Base-by-base conservation (phyloP, 2,329 filamentous ascomycete genomes). In the Cladosporium halotolerans region DNA sequence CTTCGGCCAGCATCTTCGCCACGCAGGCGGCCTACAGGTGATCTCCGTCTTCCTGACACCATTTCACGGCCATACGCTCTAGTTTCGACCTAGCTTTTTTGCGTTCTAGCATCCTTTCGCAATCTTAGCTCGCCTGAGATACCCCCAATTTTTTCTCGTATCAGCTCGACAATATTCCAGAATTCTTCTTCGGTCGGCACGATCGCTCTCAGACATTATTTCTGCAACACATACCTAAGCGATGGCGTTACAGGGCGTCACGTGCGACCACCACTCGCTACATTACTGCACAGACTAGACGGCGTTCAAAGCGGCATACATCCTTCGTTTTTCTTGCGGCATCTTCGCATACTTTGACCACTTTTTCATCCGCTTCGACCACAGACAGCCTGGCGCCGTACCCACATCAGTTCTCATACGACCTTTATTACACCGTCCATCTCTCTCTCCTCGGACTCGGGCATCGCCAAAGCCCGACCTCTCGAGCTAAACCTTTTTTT, bases 1-100 rank as follows among this genome's bases (percentile, higher is more conserved):
- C 89, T 31, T 83, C 89, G 9, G 86, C 88, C 5, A 90, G 86
- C 71, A 90, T 91, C 60, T 86, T 88, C 76, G 85, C 86, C 50
- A 85, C 85, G 50, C 81, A 86, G 58, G 84, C 79, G 31, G 60
- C 62, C 14, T 68, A 63, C 51, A 61, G 62, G 57, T 69, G 48
- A 51, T 38, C 16, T 19, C 18, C n/a, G 36, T 14, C 16, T 14
- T 14, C n/a, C 2, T 14, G 13, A 39, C 10, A n/a, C 36, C 36
- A 39, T n/a, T 34, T 36, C 39, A 33, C 18, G 48, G 44, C 40
- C 32, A 13, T 32, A 9, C 13, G 9, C 31, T 31, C 33, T 50
- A 11, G 47, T 18, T 16, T 28, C 23, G 14, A 28, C 28, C 31
- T 42, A 31, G 47, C 48, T 31, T 51, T 44, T 44, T 51, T 33